Conservation (phyloP, 2,329 filamentous ascomycete genomes). For the Purpureocillium takamizusanense region DNA sequence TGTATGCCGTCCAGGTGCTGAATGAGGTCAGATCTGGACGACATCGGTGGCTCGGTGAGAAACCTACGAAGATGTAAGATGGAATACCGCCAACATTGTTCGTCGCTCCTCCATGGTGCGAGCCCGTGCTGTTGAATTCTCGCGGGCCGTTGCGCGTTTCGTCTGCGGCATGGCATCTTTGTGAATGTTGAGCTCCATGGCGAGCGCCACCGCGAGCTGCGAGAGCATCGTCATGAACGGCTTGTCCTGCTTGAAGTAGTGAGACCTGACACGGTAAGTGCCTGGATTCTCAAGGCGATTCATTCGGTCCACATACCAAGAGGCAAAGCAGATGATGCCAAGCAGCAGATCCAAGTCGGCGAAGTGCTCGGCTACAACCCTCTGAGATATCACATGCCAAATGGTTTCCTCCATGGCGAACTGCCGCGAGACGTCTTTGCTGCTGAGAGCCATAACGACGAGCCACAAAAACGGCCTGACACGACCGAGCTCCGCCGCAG, state of each 20-base stretch:
- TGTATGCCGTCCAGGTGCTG: constrained; percentile 24
- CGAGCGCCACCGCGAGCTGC: constrained; percentile 25
- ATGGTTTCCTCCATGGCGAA: constrained; percentile 13
- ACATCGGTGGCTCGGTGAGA: too few species aligned
- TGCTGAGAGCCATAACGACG: constrained; percentile 23
- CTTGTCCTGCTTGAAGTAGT: constrained; percentile 16
- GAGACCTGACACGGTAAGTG: constrained; percentile 6
- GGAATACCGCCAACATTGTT: constrained; percentile 9
- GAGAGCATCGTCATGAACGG: constrained; percentile 26
- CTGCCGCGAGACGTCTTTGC: constrained; percentile 12
- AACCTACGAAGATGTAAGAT: constrained; percentile 17
- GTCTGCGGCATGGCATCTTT: constrained; percentile 2
- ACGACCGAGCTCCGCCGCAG: constrained; percentile 14
- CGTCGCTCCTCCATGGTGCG: constrained; percentile 8
- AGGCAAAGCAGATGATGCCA: constrained; percentile 16
- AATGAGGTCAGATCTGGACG: too few species aligned
- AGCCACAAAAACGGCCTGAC: constrained; percentile 28
- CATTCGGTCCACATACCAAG: constrained; percentile 14
- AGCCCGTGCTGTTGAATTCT: background rate
- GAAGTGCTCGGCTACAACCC: constrained; percentile 14
- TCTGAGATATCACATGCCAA: constrained; percentile 14
- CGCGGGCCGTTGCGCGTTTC: background rate
- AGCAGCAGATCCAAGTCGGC: constrained; percentile 18
- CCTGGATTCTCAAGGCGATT: too few species aligned
- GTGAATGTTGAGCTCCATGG: constrained; percentile 29